These are phyloP conservation scores for Acer yangbiense DNA, from an alignment of 345 rosid genomes.

Conservation along the genomic window DNA sequence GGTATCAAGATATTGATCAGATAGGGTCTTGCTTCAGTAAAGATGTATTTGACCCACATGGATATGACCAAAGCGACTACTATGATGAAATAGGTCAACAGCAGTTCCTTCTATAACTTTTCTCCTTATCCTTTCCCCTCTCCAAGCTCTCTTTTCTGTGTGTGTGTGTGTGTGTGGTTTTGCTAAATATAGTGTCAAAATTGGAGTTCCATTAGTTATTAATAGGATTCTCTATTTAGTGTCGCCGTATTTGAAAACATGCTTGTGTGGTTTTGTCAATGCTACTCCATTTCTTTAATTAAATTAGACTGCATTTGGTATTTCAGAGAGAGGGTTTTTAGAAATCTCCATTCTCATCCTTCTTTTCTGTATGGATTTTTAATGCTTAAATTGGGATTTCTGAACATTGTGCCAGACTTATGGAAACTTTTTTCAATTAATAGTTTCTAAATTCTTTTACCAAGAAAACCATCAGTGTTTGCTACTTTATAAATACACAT, in stretches of 20 bases:
- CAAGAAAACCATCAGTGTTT: background rate
- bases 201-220: background rate
- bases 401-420: background rate
- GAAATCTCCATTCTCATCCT: background rate
- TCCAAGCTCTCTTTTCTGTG: background rate
- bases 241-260: background rate
- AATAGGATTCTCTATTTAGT: constrained; percentile 1
- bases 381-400: constrained; percentile 5
- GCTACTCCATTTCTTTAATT: background rate
- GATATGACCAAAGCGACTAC: constrained; percentile 84
- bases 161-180: background rate
- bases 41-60: constrained; percentile 93
- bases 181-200: background rate
- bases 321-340: background rate
- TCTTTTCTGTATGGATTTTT: background rate
- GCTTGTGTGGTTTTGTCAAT: background rate
- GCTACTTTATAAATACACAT: background rate
- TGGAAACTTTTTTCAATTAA: background rate
- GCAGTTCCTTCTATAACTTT: constrained; percentile 10
- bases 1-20: constrained; percentile 92
- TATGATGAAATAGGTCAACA: constrained; percentile 74
- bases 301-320: background rate
- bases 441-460: background rate
- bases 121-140: background rate
- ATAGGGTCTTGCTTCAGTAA: constrained; percentile 90